Base-by-base conservation (phyloP, 2,329 filamentous ascomycete genomes). In the Aspergillus fischeri region DNA sequence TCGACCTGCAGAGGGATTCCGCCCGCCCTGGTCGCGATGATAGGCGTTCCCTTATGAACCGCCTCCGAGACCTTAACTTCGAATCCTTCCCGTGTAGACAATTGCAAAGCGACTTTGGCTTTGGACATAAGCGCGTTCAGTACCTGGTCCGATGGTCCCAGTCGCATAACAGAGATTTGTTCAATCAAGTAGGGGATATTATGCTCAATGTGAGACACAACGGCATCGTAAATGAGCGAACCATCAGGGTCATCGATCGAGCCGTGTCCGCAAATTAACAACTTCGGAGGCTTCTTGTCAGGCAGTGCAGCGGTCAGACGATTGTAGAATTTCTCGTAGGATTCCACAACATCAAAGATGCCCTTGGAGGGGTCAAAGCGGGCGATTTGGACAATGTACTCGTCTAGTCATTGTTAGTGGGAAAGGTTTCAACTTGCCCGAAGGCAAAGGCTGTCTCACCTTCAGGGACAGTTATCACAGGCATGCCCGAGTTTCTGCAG, bases 1-100 rank as follows among this genome's bases (percentile, higher is more conserved):
- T 89, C 81, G 56, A 94, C 82, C 70, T 94, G 90, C 4, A 93
- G 78, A 1, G 90, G 89, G 53, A 94, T 92, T 10, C 90, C 90
- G n/a, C 90, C 90, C 1, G 87, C 86, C 21, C 80, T 79, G 1
- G 88, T 90, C 3, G 87, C 89, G 60, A 94, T 91, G 65, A 92
- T 83, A 1, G 90, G 90, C 2, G 88, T 84, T 14, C 90, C 90
- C 48, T 91, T 90, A 68, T 92, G 90, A 24, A 93, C 79, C 1
- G 89, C 90, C 73, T 94, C 91, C 0, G 88, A 91, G 4, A 94
- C 89, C 74, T 94, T 94, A 65, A 94, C 87, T 73, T 94, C 90
- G 65, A 94, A 94, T 0, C 90, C 90, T 70, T 94, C 90, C 38
- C 89, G 84, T 0, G 87, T 92, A 2, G 89, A 92, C 5, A 94